Conservation (phyloP, 345 rosid genomes). For the Anacardium occidentale region DNA sequence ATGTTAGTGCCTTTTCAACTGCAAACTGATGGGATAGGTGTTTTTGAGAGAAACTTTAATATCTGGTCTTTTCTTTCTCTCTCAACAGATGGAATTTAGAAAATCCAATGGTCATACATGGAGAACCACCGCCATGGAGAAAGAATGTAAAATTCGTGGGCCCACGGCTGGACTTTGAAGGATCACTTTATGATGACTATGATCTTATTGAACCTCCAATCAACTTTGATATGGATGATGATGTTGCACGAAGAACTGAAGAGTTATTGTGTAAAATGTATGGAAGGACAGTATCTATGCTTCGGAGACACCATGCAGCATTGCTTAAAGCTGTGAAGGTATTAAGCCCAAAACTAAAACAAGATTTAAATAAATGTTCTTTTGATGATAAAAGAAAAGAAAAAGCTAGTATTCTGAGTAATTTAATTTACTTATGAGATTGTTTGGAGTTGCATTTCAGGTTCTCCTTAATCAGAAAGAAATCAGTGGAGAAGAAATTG, state of each 20-base stretch:
- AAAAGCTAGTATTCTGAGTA: not conserved
- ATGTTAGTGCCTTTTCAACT: conserved; percentile 40
- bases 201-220: conserved; percentile 71
- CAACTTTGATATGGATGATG: conserved; percentile 84
- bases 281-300: conserved; percentile 60
- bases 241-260: conserved; percentile 73
- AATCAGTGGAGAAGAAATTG: conserved; percentile 78
- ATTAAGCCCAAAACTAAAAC: not conserved
- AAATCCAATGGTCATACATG: conserved; percentile 88
- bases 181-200: conserved; percentile 79
- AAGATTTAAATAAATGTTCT: not conserved
- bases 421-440: not conserved
- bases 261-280: conserved; percentile 60
- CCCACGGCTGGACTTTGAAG: conserved; percentile 89
- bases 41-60: conserved; percentile 9
- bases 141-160: conserved; percentile 74
- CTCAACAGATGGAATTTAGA: conserved; percentile 87
- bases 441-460: conserved; percentile 32
- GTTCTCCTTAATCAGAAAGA: conserved; percentile 77
- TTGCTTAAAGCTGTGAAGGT: conserved; percentile 86
- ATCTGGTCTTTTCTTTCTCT: conserved; percentile 11
- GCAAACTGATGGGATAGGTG: conserved; percentile 2
- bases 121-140: conserved; percentile 91
- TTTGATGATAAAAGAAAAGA: not conserved
- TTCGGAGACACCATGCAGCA: conserved; percentile 70